A percentile compares a stretch with the other conserved stretches of the same genome.
Conservation (phyloP, 306 rosid genomes). For the Vigna unguiculata region DNA sequence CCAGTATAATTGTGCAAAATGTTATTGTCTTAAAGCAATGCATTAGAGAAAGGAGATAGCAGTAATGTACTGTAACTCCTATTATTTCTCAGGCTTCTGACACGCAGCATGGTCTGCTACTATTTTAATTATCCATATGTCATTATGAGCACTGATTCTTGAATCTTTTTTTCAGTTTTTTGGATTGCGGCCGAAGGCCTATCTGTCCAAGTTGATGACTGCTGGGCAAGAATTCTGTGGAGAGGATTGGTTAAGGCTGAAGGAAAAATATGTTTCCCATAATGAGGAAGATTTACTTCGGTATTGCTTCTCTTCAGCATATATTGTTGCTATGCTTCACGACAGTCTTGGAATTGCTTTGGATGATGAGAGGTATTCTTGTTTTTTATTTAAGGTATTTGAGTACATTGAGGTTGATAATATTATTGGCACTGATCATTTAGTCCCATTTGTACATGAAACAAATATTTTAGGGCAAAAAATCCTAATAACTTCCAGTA, state of each 20-base stretch:
- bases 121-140: conserved; percentile 21
- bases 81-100: conserved; percentile 21
- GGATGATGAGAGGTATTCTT: conserved; percentile 81
- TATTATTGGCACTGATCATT: conserved; percentile 24
- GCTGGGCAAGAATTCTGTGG: conserved; percentile 92
- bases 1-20: conserved; percentile 26
- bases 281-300: conserved; percentile 79
- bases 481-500: background rate
- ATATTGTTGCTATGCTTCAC: conserved; percentile 90
- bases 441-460: conserved; percentile 1
- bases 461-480: background rate
- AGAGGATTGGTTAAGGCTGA: conserved; percentile 79
- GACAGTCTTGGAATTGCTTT: conserved; percentile 87
- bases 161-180: conserved; percentile 66
- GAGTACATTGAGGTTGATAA: conserved; percentile 18
- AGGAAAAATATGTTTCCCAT: conserved; percentile 56
- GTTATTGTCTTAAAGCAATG: conserved; percentile 33
- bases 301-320: conserved; percentile 97
- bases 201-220: conserved; percentile 73
- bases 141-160: conserved; percentile 20
- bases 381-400: conserved; percentile 26
- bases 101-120: conserved; percentile 27
- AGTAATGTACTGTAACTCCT: conserved; percentile 3
- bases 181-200: conserved; percentile 66
- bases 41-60: conserved; percentile 16